A percentile compares a stretch with the other conserved stretches of the same genome.
phyloP scores from a whole-genome alignment of 345 rosid species.

The Eucalyptus marginata region DNA sequence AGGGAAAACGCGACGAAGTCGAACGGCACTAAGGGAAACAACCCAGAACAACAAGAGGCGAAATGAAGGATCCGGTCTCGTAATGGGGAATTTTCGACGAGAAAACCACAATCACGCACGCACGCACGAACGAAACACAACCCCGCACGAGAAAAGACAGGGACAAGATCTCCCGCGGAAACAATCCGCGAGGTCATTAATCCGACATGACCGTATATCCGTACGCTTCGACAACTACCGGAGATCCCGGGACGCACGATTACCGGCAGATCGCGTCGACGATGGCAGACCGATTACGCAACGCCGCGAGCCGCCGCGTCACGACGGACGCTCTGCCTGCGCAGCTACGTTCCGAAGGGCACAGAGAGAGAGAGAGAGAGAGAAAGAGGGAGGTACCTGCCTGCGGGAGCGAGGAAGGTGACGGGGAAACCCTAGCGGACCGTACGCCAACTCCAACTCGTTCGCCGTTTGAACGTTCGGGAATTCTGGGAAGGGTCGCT shows the following conservation, averaged over 20 bases:
- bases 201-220: background rate
- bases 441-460: background rate
- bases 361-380: background rate
- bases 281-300: background rate
- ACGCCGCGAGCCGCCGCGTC: background rate
- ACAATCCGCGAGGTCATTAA: background rate
- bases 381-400: background rate
- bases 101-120: background rate
- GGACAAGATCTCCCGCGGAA: background rate
- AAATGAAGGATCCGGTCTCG: background rate
- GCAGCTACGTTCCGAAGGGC: background rate
- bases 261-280: background rate
- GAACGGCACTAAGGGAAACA: background rate
- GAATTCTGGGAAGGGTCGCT: background rate
- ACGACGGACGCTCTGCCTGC: background rate
- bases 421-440: background rate
- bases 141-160: background rate
- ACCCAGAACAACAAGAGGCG: background rate
- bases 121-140: background rate
- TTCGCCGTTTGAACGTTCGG: background rate
- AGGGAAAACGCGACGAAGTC: background rate
- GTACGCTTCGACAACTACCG: background rate
- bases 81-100: background rate
- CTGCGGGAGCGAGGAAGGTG: background rate
- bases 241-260: background rate